phyloP scores from a whole-genome alignment of 2,329 filamentous ascomycete species.

The Trichoderma sp. region DNA sequence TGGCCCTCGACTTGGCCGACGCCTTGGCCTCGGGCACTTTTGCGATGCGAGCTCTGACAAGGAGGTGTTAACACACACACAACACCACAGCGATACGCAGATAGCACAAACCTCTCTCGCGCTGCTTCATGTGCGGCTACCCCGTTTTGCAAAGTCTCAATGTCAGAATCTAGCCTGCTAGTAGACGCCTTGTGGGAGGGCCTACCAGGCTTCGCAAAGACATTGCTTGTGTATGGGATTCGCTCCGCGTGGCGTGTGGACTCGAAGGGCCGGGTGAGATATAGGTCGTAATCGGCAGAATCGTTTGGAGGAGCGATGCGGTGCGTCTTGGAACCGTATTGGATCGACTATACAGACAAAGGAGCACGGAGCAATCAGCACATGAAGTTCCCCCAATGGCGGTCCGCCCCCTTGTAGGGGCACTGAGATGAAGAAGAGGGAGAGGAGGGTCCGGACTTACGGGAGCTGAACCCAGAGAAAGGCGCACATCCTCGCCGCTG shows the following conservation, averaged over 20 bases:
- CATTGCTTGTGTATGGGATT: slow-evolving; percentile 54
- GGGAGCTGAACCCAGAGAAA: slow-evolving; percentile 60
- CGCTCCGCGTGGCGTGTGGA: slow-evolving; percentile 50
- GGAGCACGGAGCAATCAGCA: slow-evolving; percentile 30
- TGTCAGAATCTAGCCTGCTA: slow-evolving; percentile 52
- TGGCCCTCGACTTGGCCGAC: slow-evolving; percentile 46
- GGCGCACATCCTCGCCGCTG: slow-evolving; percentile 58
- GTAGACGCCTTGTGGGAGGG: slow-evolving; percentile 41
- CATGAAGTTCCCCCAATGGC: slow-evolving; percentile 7
- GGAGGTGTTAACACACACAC: slow-evolving; percentile 23
- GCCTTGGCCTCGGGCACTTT: slow-evolving; percentile 40
- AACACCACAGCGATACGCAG: slow-evolving; percentile 27
- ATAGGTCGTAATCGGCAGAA: slow-evolving; percentile 58
- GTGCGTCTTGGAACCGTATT: slow-evolving; percentile 56
- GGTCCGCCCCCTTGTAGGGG: neutral
- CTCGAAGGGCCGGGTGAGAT: slow-evolving; percentile 55
- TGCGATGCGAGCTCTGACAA: slow-evolving; percentile 41
- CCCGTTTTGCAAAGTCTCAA: slow-evolving; percentile 52
- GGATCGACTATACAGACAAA: slow-evolving; percentile 49
- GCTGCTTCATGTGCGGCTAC: slow-evolving; percentile 43
- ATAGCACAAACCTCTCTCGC: slow-evolving; percentile 41
- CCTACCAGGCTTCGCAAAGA: slow-evolving; percentile 50
- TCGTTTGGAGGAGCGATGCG: slow-evolving; percentile 49
- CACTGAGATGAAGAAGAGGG: slow-evolving; percentile 1
- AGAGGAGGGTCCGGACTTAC: slow-evolving; percentile 49